Base-by-base conservation (phyloP, 2,329 filamentous ascomycete species). In the Penicillium sp. region DNA sequence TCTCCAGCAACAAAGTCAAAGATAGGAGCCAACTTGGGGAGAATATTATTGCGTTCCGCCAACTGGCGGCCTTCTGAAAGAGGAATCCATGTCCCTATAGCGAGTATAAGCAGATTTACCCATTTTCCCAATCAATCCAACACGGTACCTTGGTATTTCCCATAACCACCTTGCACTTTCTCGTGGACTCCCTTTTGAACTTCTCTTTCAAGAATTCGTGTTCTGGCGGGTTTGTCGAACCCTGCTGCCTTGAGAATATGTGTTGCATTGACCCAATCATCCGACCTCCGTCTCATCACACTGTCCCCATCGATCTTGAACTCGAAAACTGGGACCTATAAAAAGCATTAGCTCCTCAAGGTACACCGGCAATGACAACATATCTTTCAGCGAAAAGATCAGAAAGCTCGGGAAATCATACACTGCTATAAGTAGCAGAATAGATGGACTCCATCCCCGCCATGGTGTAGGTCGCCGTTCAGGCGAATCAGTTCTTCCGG, bases 231-330 rank as follows among this genome's bases (percentile, higher is more conserved):
- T 66, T 98, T 98, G 66, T 98, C 92, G 59, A 95, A 95, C 39
- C 90, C 90, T 46, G 92, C 92, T 27, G 93, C 87, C 61, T 98
- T 98, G 32, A 98, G 72, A 43, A 98, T 96, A 61, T 98, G 92
- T 37, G 92, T 98, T n/a, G 92, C 92, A 72, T 98, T 98, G 69
- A 98, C 92, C 88, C 90, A 98, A 66, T 96, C 81, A 65, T 98
- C 92, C 36, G 80, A 77, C 43, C 90, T 81, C 34, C 92, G 80
- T 64, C 92, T 84, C 92, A 98, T 98, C 50, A 96, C 85, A 85
- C 95, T 87, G 60, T 93, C 87, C 50, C 73, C 74, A 23, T 82
- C 86, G 54, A 94, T 82, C 62, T 93, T 88, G 67, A 80, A 92
- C 61, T 96, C 92, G 62, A 92, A 95, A 8, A 96, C 90, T 23